phyloP scores from a whole-genome alignment of 257 asterid species.

The Solanum chaucha region DNA sequence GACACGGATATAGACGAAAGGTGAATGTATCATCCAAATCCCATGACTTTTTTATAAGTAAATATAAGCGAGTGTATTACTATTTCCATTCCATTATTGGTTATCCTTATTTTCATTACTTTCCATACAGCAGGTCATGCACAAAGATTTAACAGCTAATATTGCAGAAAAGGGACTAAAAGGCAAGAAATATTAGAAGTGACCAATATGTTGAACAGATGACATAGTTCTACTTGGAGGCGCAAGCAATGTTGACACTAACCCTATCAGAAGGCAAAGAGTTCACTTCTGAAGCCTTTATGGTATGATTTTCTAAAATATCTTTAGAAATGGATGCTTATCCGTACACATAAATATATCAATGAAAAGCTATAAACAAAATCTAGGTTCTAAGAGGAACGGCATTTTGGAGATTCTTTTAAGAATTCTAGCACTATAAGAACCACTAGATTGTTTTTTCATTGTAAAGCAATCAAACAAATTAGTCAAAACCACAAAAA shows the following conservation, averaged over 20 bases:
- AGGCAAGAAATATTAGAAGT: not conserved
- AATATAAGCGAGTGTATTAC: not conserved
- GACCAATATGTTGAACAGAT: not conserved
- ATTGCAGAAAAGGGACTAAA: not conserved
- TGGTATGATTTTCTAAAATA: not conserved
- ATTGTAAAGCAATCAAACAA: not conserved
- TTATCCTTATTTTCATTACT: not conserved
- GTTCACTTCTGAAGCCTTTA: not conserved
- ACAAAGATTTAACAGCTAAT: not conserved
- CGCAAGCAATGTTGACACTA: not conserved
- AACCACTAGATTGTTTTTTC: not conserved
- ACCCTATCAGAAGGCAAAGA: not conserved
- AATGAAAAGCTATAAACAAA: not conserved
- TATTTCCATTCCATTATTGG: not conserved
- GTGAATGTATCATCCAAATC: not conserved
- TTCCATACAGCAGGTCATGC: not conserved
- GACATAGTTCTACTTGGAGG: not conserved
- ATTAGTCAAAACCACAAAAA: slow-evolving; percentile 3
- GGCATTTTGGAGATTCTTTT: not conserved
- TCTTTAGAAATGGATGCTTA: not conserved
- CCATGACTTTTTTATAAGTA: not conserved
- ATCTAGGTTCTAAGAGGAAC: not conserved
- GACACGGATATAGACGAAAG: not conserved
- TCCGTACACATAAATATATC: not conserved
- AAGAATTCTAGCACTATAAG: not conserved